Evolutionary conservation across 1,284 basidiomycete species (phyloP), one percentile per base, ranked within the genome.

Genomic region (Cryptococcus sp.): DNA sequence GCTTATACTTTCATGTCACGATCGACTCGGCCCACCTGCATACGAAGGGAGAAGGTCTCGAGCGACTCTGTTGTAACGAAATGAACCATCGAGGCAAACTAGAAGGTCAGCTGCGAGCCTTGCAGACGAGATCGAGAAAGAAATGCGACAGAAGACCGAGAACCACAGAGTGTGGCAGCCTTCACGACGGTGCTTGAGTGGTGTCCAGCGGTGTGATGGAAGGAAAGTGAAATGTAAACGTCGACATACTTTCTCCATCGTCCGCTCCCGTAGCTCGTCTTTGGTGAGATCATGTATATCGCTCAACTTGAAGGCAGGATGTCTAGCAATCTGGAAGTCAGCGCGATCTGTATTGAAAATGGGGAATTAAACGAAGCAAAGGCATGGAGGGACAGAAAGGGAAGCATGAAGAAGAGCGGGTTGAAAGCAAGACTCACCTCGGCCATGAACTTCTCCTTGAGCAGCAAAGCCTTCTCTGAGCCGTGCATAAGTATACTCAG

Each of bases 241-340:
- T 2, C 7, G 22, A 31, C 47, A 46, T 24, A 65, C 55, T 58
- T 69, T 72, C 54, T 75, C 72, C 76, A 77, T 77, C 4, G 76
- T 76, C 21, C 75, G 58, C 56, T 76, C 73, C 24, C 79, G 62
- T 6, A 80, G 63, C 60, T 79, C 71, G 45, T 77, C 77, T 63
- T 79, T 79, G 34, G 74, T 70, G 11, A 80, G 62, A 60, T 80
- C 79, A 59, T 80, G 78, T 45, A 79, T 76, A 66, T 80, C 79
- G 37, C 69, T 71, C 24, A 77, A 67, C 59, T 74, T 73, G 72
- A 79, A 79, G n/a, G 75, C 70, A 6, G 77, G 77, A 60, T 78
- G 74, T 34, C 77, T 67, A 16, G 75, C 74, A 52, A 76, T 69
- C 69, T 74, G 38, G 11, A 18, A 18, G 21, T 46, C 36, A 40